phyloP scores from a whole-genome alignment of 2,329 filamentous ascomycete species.

The Dichotomopilus funicola region DNA sequence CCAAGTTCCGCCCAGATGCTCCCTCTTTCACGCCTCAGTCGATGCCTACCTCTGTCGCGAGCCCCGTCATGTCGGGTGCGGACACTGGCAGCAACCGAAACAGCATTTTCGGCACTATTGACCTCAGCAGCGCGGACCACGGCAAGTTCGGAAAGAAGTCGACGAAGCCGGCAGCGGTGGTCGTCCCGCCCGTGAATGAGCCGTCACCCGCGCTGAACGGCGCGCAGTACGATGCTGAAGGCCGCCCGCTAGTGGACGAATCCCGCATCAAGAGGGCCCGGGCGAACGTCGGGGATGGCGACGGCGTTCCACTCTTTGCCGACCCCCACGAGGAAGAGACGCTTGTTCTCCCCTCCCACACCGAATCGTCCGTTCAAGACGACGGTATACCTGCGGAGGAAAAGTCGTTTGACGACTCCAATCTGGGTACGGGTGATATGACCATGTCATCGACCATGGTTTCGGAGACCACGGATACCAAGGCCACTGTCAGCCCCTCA shows the following conservation, averaged over 20 bases:
- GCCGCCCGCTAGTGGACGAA: constrained; percentile 55
- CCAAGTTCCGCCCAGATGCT: constrained; percentile 69
- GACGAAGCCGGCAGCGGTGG: constrained; percentile 66
- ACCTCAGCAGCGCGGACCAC: constrained; percentile 54
- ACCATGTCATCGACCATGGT: constrained; percentile 48
- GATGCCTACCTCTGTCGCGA: constrained; percentile 42
- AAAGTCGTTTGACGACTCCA: constrained; percentile 35
- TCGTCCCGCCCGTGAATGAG: constrained; percentile 57
- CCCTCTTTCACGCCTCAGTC: constrained; percentile 65
- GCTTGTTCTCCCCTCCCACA: constrained; percentile 27
- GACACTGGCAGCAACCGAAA: constrained; percentile 37
- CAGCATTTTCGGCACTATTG: constrained; percentile 64
- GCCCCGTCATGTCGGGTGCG: constrained; percentile 38
- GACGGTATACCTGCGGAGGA: constrained; percentile 27
- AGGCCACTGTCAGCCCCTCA: constrained; percentile 47
- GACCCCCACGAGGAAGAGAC: constrained; percentile 37
- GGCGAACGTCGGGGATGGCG: constrained; percentile 56
- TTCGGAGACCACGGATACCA: constrained; percentile 49
- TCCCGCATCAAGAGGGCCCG: constrained; percentile 70
- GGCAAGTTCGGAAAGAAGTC: constrained; percentile 63
- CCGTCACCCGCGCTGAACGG: constrained; percentile 27
- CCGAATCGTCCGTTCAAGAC: constrained; percentile 23
- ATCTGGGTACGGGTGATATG: constrained; percentile 41
- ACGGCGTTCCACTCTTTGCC: constrained; percentile 71
- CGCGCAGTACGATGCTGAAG: constrained; percentile 47